Percentiles rank a stretch among this genome's conserved stretches.
Evolutionary conservation across 2,329 filamentous ascomycete genomes (phyloP).

Genomic region (Diaporthe ilicicola): DNA sequence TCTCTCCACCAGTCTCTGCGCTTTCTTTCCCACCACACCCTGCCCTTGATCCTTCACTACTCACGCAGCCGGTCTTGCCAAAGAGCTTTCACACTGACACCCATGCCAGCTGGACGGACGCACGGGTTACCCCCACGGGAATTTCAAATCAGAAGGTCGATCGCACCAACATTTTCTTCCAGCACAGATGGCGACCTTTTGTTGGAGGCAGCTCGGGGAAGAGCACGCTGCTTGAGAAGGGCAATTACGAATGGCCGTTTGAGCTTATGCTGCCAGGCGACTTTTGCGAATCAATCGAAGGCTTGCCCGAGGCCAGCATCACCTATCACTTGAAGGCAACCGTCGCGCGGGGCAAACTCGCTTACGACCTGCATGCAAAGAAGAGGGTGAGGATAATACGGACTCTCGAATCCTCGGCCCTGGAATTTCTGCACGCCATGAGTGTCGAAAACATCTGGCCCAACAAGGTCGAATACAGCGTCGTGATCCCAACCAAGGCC

Average conservation of each 20-base stretch:
- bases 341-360: constrained; percentile 85
- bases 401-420: constrained; percentile 77
- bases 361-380: constrained; percentile 83
- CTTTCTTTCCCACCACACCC: not conserved
- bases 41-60: not conserved
- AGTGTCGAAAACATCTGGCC: constrained; percentile 97
- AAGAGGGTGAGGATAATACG: constrained; percentile 82
- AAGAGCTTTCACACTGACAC: constrained; percentile 32
- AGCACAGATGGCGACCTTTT: constrained; percentile 76
- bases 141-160: constrained; percentile 68
- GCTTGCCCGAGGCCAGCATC: constrained; percentile 84
- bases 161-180: constrained; percentile 67
- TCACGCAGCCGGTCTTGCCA: not conserved
- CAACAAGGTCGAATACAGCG: constrained; percentile 96
- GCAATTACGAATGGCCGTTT: constrained; percentile 88
- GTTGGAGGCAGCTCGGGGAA: constrained; percentile 63
- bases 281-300: constrained; percentile 88
- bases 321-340: constrained; percentile 93
- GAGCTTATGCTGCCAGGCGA: constrained; percentile 76
- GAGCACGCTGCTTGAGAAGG: constrained; percentile 69
- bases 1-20: not conserved
- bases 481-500: constrained; percentile 92
- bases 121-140: constrained; percentile 63
- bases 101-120: constrained; percentile 58
- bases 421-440: constrained; percentile 88